phyloP scores from a whole-genome alignment of 805 yeast genomes.

The Candida ovalis region DNA sequence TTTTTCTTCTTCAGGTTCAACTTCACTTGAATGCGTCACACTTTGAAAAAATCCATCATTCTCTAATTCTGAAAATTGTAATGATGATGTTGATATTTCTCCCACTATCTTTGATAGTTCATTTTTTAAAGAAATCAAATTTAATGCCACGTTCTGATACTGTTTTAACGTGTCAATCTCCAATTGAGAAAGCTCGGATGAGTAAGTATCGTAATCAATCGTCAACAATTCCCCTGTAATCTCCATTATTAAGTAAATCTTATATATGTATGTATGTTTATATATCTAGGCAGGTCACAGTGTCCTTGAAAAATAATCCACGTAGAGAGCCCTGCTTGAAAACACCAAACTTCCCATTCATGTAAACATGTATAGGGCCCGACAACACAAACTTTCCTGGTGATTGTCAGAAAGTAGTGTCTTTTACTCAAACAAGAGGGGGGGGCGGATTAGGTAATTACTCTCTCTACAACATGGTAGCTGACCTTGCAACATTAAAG shows the following conservation, averaged over 20 bases:
- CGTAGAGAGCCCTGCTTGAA: no score
- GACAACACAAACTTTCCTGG: no score
- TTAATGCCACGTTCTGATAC: conserved; percentile 36
- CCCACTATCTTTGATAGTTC: conserved; percentile 21
- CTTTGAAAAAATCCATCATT: conserved; percentile 1
- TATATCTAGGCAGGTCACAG: no score
- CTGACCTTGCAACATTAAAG: no score
- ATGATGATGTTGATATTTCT: conserved; percentile 8
- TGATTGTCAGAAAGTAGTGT: no score
- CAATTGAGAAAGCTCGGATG: conserved; percentile 29
- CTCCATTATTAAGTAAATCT: not conserved
- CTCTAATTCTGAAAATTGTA: not conserved
- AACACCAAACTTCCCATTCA: no score
- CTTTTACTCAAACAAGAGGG: no score
- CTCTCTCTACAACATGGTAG: no score
- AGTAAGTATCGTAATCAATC: conserved; percentile 23
- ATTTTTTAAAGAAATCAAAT: conserved; percentile 25
- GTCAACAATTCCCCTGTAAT: conserved; percentile 14
- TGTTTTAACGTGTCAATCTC: conserved; percentile 36
- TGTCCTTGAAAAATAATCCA: no score
- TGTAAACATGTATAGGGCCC: no score
- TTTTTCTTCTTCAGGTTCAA: not conserved
- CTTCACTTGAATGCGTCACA: not conserved
- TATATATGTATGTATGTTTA: not conserved
- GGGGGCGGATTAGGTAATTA: no score